phyloP scores from a whole-genome alignment of 768 basidiomycete species.

The Naganishia randhawae region DNA sequence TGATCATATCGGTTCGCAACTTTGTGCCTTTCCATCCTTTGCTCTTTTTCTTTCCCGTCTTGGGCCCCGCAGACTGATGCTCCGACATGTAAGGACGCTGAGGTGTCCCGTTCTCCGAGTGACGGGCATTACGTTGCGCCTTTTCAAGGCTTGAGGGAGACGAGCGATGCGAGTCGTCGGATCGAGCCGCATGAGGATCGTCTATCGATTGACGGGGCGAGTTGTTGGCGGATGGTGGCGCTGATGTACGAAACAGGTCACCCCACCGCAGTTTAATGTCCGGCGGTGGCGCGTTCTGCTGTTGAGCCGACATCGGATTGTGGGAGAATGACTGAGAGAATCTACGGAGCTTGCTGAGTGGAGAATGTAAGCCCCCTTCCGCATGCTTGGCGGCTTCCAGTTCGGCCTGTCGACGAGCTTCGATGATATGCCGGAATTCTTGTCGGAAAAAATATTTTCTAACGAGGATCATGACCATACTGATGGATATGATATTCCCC shows the following conservation, averaged over 20 bases:
- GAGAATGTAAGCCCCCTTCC: conserved; percentile 19
- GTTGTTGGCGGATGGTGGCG: conserved; percentile 8
- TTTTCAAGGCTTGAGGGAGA: conserved; percentile 13
- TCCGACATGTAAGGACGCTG: conserved; percentile 11
- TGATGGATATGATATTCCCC: conserved; percentile 44
- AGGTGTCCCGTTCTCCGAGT: conserved; percentile 8
- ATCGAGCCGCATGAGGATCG: background rate
- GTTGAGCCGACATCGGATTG: conserved; percentile 34
- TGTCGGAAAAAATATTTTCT: conserved; percentile 47
- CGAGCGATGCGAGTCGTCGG: conserved; percentile 15
- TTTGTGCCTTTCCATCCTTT: conserved; percentile 32
- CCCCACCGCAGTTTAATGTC: background rate
- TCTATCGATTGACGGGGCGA: conserved; percentile 10
- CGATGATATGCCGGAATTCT: conserved; percentile 44
- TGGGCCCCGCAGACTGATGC: background rate
- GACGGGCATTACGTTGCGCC: background rate
- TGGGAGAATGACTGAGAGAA: conserved; percentile 18
- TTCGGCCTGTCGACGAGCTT: conserved; percentile 35
- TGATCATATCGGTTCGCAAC: conserved; percentile 50
- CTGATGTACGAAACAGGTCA: conserved; percentile 2
- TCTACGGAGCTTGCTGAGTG: conserved; percentile 13
- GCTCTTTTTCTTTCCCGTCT: conserved; percentile 19
- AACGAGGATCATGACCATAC: conserved; percentile 49
- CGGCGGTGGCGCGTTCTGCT: background rate
- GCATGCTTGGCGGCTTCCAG: background rate